phyloP scores from a whole-genome alignment of 129 eudicot genomes.

The sunflower (Helianthus annuus) region DNA sequence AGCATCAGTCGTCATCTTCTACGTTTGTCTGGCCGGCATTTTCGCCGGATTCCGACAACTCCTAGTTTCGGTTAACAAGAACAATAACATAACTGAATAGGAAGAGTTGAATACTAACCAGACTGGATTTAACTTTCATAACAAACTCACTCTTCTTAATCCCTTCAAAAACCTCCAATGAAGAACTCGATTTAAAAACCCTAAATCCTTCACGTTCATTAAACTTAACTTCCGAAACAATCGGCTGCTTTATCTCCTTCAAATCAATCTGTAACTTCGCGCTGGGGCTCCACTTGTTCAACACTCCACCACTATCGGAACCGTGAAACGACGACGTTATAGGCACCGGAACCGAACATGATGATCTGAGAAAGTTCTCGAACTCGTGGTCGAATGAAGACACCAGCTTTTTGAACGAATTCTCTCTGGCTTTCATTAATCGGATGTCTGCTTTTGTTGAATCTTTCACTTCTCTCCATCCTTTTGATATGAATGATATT shows the following conservation, averaged over 20 bases:
- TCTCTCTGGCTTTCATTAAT: slow-evolving; percentile 71
- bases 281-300: slow-evolving; percentile 62
- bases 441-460: slow-evolving; percentile 91
- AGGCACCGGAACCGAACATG: slow-evolving; percentile 48
- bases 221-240: slow-evolving; percentile 65
- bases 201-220: slow-evolving; percentile 41
- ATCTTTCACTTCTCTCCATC: slow-evolving; percentile 87
- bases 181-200: slow-evolving; percentile 55
- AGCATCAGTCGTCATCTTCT: too few relatives aligned
- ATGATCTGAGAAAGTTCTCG: slow-evolving; percentile 75
- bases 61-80: too few relatives aligned
- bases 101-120: slow-evolving; percentile 65
- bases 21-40: too few relatives aligned
- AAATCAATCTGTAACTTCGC: slow-evolving; percentile 64
- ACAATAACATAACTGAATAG: too few relatives aligned
- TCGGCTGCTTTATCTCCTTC: slow-evolving; percentile 71
- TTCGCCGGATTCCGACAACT: too few relatives aligned
- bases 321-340: too few relatives aligned
- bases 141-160: slow-evolving; percentile 69
- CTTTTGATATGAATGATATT: slow-evolving; percentile 72
- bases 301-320: slow-evolving; percentile 36
- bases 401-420: slow-evolving; percentile 75
- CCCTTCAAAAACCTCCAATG: slow-evolving; percentile 61
- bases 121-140: slow-evolving; percentile 65
- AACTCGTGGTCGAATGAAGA: slow-evolving; percentile 66